A percentile compares a stretch with the other conserved stretches of the same genome.
These are phyloP conservation scores for Venturia pyrina DNA, from an alignment of 2,329 filamentous ascomycete genomes.

Conservation along the genomic window DNA sequence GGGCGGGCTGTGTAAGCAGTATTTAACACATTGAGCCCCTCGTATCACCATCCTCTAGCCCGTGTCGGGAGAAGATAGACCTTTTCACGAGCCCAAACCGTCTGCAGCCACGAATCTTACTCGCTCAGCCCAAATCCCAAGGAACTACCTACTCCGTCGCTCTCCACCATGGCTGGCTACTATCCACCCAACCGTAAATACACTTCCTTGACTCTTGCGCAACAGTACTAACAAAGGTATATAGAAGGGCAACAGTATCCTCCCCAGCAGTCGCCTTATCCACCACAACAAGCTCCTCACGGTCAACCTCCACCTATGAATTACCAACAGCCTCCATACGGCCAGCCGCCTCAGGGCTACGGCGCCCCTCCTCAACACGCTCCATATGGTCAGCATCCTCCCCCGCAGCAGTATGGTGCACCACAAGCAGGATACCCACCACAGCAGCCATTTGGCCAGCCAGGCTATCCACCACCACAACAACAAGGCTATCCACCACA, in stretches of 20 bases:
- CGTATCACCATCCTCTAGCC: not conserved
- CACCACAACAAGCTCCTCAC: constrained; percentile 18
- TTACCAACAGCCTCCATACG: constrained; percentile 19
- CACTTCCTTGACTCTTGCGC: not conserved
- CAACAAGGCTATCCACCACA: constrained; percentile 20
- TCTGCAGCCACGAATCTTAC: not conserved
- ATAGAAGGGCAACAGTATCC: constrained; percentile 10
- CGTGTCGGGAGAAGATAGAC: not conserved
- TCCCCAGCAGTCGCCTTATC: constrained; percentile 13
- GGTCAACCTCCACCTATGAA: constrained; percentile 12
- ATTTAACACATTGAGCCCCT: not conserved
- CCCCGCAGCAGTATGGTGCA: constrained; percentile 15
- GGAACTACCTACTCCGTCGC: not conserved
- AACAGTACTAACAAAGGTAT: constrained; percentile 2
- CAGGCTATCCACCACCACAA: constrained; percentile 15
- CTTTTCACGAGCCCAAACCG: not conserved
- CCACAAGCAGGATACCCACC: constrained; percentile 15
- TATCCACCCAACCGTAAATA: constrained; percentile 7
- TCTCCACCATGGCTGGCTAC: not conserved
- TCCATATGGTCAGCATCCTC: constrained; percentile 15
- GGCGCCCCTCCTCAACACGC: constrained; percentile 11
- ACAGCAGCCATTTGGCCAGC: constrained; percentile 9
- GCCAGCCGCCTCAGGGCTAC: constrained; percentile 21
- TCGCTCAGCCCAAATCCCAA: constrained; percentile 6
- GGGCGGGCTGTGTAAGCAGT: not conserved